Conservation (phyloP, 805 yeast genomes). For the Allodekkera sacchari region DNA sequence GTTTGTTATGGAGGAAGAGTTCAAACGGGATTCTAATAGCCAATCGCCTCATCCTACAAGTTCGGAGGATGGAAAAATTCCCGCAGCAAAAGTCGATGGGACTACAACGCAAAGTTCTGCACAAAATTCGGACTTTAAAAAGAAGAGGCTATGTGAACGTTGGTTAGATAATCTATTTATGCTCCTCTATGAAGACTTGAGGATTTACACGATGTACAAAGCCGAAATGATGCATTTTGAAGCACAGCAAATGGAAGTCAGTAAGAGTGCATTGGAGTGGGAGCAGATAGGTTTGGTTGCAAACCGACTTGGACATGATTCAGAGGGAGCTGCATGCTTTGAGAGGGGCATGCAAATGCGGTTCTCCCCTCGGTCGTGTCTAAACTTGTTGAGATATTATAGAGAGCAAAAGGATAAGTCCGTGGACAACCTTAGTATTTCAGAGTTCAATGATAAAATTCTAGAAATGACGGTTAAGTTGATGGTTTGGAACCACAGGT, state of each 20-base stretch:
- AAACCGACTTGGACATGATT: conserved; percentile 71
- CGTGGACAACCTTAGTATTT: conserved; percentile 16
- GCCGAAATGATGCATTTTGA: conserved; percentile 84
- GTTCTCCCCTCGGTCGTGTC: conserved; percentile 73
- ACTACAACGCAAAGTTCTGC: background rate
- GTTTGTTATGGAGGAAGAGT: conserved; percentile 64
- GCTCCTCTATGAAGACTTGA: conserved; percentile 63
- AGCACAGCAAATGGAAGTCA: conserved; percentile 62
- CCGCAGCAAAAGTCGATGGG: background rate
- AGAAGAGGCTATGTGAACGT: conserved; percentile 61
- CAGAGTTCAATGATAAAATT: conserved; percentile 43
- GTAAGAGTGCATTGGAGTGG: conserved; percentile 73
- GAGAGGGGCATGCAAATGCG: conserved; percentile 60
- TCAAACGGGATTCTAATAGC: conserved; percentile 28
- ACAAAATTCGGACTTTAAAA: conserved; percentile 36
- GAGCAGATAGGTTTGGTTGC: conserved; percentile 86
- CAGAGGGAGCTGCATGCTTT: conserved; percentile 85
- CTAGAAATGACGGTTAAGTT: conserved; percentile 67
- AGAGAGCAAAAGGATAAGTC: conserved; percentile 33
- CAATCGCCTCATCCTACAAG: conserved; percentile 1
- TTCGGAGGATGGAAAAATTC: background rate
- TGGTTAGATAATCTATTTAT: conserved; percentile 68
- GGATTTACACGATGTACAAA: conserved; percentile 87
- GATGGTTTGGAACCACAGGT: conserved; percentile 96
- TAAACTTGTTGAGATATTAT: conserved; percentile 64